Base-by-base conservation (phyloP, 495 filamentous ascomycete species). In the Trypethelium eluteriae region DNA sequence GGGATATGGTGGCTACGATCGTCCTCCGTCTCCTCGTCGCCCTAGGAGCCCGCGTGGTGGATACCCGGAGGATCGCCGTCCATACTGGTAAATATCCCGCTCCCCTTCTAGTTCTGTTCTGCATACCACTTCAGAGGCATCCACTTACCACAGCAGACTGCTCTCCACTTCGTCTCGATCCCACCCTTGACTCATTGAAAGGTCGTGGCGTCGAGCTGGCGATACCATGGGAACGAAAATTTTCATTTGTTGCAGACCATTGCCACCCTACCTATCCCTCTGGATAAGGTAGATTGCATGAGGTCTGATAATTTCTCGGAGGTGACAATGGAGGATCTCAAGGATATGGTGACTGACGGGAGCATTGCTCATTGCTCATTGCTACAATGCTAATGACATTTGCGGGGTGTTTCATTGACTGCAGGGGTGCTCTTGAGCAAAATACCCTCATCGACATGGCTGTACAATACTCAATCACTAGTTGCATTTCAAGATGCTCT, bases 1-100 rank as follows among this genome's bases (percentile, higher is more conserved):
- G 59, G 80, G 81, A 1, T 59, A 59, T 59, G 25, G 25, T 36
- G 53, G 25, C 7, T 86, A 86, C 64, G 83, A 86, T 65, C 82
- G 84, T 14, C 83, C 84, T 56, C 82, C 84, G 25, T 83, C 83
- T 66, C 80, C 81, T 39, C 69, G 74, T 39, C 63, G 70, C n/a
- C 74, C 75, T 2, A 67, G 70, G 38, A 76, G 74, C 69, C 77
- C 76, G 39, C 71, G 74, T 46, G 68, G 68, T 34, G 50, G 59
- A 9, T 66, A 66, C 46, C 53, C 53, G 34, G 53, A 59, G 18
- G 68, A 65, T 63, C 39, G 66, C 35, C 63, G 71, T 39, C 66
- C 62, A 39, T 79, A 79, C 70, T 79, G 73, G 77, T 76, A 71
- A 74, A 66, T 71, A 67, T 56, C n/a, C 32, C 44, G 6, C 39